These are phyloP conservation scores for Musa troglodytarum DNA, from an alignment of 176 grass and related monocot species.

Conservation along the genomic window DNA sequence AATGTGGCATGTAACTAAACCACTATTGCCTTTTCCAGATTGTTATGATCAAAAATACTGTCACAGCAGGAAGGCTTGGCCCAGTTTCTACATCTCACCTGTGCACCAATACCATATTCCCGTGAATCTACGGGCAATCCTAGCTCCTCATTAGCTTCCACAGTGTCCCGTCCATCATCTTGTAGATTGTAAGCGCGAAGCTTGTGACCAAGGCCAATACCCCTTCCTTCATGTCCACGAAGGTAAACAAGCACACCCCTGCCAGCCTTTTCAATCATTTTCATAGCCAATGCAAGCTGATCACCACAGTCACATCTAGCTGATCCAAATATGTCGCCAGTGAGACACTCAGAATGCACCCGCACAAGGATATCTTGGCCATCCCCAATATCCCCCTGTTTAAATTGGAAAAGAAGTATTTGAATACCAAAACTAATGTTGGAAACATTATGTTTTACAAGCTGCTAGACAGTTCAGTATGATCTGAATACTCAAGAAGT, in stretches of 20 bases:
- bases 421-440: neutral
- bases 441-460: neutral
- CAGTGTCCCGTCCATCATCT: constrained; percentile 78
- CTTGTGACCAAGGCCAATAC: constrained; percentile 92
- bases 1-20: too few species aligned
- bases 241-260: constrained; percentile 84
- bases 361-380: constrained; percentile 78
- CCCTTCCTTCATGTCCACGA: constrained; percentile 92
- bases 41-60: neutral
- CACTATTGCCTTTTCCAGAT: too few species aligned
- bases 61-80: constrained; percentile 1
- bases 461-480: neutral
- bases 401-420: constrained; percentile 8
- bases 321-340: constrained; percentile 96
- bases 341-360: constrained; percentile 88
- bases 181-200: constrained; percentile 91
- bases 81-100: constrained; percentile 32
- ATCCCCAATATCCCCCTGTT: constrained; percentile 90
- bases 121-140: constrained; percentile 85
- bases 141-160: constrained; percentile 90
- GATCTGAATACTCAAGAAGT: neutral
- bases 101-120: constrained; percentile 87
- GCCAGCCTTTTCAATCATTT: constrained; percentile 77
- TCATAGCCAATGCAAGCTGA: constrained; percentile 74
- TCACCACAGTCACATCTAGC: constrained; percentile 78